Base-by-base conservation (phyloP, 805 yeast species). In the Barnettozyma sp. region DNA sequence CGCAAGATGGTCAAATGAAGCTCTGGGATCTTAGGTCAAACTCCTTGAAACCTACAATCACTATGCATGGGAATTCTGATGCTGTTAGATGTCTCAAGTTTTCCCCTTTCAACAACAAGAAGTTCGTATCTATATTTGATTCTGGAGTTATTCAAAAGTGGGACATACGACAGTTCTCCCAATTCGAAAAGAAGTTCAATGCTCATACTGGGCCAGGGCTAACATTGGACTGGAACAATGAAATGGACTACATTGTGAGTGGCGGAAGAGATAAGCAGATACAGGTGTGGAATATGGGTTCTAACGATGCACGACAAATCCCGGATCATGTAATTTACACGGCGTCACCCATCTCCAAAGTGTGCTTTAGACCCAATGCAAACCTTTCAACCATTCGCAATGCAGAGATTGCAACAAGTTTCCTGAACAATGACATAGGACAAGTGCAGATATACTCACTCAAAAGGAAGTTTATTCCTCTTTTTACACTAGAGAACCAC, bases 191-290 rank as follows among this genome's bases (percentile, higher is more conserved):
- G 34, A 76, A 79, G 40, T 70, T 92, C 54, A 83, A 81, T 49
- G 94, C 95, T 4, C 97, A 90, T 54, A 73, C 86, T 3, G 95
- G 95, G 0, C 94, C 95, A 3, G 97, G 95, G 0, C 63, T 88
- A 13, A 75, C 94, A 5, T 58, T 92, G 5, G 87, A 85, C 49
- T 87, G 95, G 78, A 95, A 88, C 52, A 94, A 94, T 0, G 78
- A 76, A 25, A 55, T 69, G 24, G 95, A 88, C 43, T 83, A 79
- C 49, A 71, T 92, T 15, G 78, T 80, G 5, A 84, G 95, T 15
- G 97, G 97, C 12, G 98, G 98, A 7, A 69, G 97, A 49, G 98
- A 92, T 58, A 80, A 82, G 35, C 79, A 78, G 46, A 66, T 82
- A 23, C 85, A 82, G 42, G 76, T 82, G 4, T 85, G 94, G 90